Evolutionary conservation across 176 grass and related monocot species (phyloP).

Genomic region (Eragrostis nindensis): DNA sequence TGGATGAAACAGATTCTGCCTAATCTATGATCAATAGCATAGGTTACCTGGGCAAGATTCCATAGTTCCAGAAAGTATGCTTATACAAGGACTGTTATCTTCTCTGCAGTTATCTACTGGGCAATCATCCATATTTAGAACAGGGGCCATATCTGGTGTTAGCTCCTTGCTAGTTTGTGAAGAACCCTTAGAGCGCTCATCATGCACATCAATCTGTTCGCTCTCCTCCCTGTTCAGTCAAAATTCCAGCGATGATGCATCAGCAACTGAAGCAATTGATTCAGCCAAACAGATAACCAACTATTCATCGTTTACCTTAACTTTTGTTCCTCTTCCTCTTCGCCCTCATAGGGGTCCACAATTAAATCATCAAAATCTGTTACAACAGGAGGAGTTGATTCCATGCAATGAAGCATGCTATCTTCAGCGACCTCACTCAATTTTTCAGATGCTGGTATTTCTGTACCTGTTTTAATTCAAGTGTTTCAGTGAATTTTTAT

Average conservation of each 20-base stretch:
- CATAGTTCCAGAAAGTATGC: slow-evolving; percentile 32
- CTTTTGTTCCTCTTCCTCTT: slow-evolving; percentile 58
- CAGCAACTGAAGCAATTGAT: slow-evolving; percentile 32
- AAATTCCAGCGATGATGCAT: slow-evolving; percentile 11
- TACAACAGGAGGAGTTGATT: slow-evolving; percentile 43
- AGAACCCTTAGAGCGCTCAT: slow-evolving; percentile 25
- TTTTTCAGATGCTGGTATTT: slow-evolving; percentile 34
- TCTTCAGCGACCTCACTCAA: slow-evolving; percentile 14
- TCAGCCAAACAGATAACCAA: slow-evolving; percentile 7
- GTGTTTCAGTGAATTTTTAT: not conserved
- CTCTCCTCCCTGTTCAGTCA: slow-evolving; percentile 38
- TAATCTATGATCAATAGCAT: slow-evolving; percentile 1
- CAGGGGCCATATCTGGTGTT: slow-evolving; percentile 25
- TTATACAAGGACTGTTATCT: slow-evolving; percentile 36
- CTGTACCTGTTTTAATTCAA: slow-evolving; percentile 32
- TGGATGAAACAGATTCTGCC: slow-evolving; percentile 24
- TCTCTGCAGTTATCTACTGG: slow-evolving; percentile 28
- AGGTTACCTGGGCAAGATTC: slow-evolving; percentile 56
- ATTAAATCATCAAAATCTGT: slow-evolving; percentile 75
- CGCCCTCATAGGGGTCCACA: slow-evolving; percentile 67
- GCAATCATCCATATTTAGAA: slow-evolving; percentile 37
- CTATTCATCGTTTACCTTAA: slow-evolving; percentile 50
- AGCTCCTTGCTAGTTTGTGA: slow-evolving; percentile 36
- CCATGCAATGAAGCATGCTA: slow-evolving; percentile 6
- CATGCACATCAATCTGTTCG: slow-evolving; percentile 32